These are phyloP conservation scores for Aeschynomene evenia DNA, from an alignment of 306 rosid species.

Conservation along the genomic window DNA sequence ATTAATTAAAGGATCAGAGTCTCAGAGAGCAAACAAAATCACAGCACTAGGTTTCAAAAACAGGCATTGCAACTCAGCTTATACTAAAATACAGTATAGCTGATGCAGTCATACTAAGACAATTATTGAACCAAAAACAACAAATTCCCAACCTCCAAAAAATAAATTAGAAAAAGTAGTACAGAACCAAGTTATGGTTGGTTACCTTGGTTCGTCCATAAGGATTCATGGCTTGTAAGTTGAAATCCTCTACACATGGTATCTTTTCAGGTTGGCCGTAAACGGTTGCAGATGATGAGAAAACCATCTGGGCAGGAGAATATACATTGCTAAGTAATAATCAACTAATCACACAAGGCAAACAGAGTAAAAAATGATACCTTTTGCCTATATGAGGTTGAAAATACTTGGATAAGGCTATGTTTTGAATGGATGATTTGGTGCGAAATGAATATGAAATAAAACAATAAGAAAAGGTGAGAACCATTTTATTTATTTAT, in stretches of 20 bases:
- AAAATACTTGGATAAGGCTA: neutral
- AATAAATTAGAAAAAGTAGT: neutral
- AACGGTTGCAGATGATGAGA: constrained; percentile 91
- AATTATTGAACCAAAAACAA: neutral
- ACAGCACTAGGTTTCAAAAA: constrained; percentile 18
- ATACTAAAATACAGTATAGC: neutral
- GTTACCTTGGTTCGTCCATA: constrained; percentile 88
- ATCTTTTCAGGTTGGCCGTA: constrained; percentile 89
- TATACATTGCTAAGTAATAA: neutral
- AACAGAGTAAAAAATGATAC: neutral
- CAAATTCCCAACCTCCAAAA: neutral
- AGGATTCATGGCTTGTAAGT: constrained; percentile 75
- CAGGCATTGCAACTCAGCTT: neutral
- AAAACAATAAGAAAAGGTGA: neutral
- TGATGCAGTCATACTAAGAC: neutral
- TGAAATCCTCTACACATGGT: constrained; percentile 82
- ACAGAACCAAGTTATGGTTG: neutral
- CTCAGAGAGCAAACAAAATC: constrained; percentile 2
- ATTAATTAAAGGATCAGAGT: neutral
- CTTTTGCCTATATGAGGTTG: neutral
- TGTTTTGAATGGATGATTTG: neutral
- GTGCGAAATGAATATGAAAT: neutral
- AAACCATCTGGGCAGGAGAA: constrained; percentile 62
- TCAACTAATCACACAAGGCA: neutral
- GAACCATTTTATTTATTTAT: too few relatives aligned